These are phyloP conservation scores for Quercus robur DNA, from an alignment of 306 rosid genomes.

Conservation along the genomic window DNA sequence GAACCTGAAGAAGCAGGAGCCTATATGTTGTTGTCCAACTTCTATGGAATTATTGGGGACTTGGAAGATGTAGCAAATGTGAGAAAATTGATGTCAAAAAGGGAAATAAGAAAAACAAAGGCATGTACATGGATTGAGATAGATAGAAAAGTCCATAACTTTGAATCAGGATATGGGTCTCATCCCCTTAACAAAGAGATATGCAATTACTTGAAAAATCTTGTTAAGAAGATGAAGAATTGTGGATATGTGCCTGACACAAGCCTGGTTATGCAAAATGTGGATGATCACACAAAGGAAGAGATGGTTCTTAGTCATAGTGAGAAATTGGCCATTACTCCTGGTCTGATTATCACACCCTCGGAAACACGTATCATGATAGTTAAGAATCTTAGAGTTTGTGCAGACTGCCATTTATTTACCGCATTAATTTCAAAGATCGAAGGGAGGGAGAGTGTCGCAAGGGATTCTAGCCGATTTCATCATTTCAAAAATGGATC, in stretches of 20 bases:
- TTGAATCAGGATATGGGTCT: constrained; percentile 25
- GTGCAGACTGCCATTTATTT: constrained; percentile 17
- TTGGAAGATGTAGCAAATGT: constrained; percentile 20
- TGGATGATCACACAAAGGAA: constrained; percentile 16
- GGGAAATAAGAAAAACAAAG: constrained; percentile 23
- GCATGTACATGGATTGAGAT: constrained; percentile 34
- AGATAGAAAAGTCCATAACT: constrained; percentile 20
- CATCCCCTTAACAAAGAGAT: constrained; percentile 25
- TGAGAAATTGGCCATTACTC: constrained; percentile 23
- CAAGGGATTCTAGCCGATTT: constrained; percentile 23
- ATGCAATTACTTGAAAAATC: constrained; percentile 1
- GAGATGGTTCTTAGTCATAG: constrained; percentile 21
- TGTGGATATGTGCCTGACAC: constrained; percentile 25
- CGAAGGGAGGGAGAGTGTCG: constrained; percentile 21
- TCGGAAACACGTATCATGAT: constrained; percentile 1
- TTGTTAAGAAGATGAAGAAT: constrained; percentile 13
- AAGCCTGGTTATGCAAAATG: constrained; percentile 28
- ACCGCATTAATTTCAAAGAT: constrained; percentile 20
- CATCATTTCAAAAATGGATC: constrained; percentile 27
- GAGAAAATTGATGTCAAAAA: constrained; percentile 19
- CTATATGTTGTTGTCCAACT: constrained; percentile 29
- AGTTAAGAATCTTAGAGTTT: constrained; percentile 23
- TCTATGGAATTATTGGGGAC: constrained; percentile 30
- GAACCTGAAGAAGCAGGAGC: constrained; percentile 34
- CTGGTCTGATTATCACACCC: constrained; percentile 17